Evolutionary conservation across 352 stramenopile genomes (phyloP), one percentile per base, ranked within the genome.

Genomic region (Globisporangium camurandrum): DNA sequence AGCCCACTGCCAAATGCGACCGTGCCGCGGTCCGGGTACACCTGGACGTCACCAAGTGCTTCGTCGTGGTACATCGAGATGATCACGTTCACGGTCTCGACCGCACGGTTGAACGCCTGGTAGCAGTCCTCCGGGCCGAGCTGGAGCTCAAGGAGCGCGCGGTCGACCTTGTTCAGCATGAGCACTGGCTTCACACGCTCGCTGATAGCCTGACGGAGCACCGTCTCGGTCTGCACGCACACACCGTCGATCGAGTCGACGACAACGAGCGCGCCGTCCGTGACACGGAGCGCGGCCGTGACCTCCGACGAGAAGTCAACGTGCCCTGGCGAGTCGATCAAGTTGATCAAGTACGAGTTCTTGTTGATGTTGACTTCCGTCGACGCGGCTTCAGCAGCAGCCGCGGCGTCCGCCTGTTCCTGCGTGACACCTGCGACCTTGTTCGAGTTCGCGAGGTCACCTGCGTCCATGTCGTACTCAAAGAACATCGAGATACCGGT

Each of bases 401-500:
- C 64, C 19, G 45, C 41, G 7, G 51, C 68, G 4, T 58, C 61
- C n/a, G 60, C 61, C 37, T 70, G 61, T 49, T 78, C 83, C 10
- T 60, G 64, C 1, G 59, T 60, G 50, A 82, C 63, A 31, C 91
- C 76, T 33, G 75, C 72, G 9, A 84, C 61, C 30, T 86, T 73
- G 42, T 69, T 71, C 6, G 74, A 73, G 7, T 69, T 84, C 40
- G 89, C 88, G 43, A 75, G 51, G 68, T 98, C 93, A 70, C 84
- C 87, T 19, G 70, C 85, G 71, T 97, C 91, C 68, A 98, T 96
- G 67, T 98, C 94, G 87, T 99, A 99, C 86, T 99, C 95, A 69
- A 99, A 99, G 84, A 99, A 99, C 96, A 99, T 98, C 43, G 95
- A 98, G 70, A 99, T 99, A 86, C 95, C 97, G 45, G 96, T 99